Evolutionary conservation across 306 rosid genomes (phyloP).

Genomic region (Lathyrus aphaca): DNA sequence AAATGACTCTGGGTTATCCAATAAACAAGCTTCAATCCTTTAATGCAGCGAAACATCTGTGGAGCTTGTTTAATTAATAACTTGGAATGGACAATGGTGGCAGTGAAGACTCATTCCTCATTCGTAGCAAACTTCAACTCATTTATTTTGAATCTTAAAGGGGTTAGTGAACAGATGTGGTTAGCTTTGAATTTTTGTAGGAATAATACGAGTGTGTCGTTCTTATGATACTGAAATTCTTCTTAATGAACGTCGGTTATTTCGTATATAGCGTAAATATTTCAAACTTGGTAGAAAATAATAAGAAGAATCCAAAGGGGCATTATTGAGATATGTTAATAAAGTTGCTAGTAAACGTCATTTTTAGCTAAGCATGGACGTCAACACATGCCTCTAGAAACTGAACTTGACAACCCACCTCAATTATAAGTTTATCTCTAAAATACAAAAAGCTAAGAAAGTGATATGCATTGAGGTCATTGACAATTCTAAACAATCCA

Average conservation of each 20-base stretch:
- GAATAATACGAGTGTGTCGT: no score
- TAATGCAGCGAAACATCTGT: no score
- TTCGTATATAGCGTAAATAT: not conserved
- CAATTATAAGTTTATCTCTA: conserved; percentile 1
- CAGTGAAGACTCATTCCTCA: no score
- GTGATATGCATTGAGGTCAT: conserved; percentile 11
- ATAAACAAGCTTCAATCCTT: no score
- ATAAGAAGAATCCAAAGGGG: not conserved
- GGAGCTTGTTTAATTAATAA: no score
- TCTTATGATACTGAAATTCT: not conserved
- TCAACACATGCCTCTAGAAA: conserved; percentile 22
- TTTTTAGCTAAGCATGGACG: conserved; percentile 27
- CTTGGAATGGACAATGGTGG: no score
- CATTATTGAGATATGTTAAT: not conserved
- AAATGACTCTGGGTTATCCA: no score
- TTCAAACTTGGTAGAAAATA: not conserved
- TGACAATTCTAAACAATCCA: conserved; percentile 22
- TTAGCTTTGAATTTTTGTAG: no score
- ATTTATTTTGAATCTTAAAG: no score
- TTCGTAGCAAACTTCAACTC: no score
- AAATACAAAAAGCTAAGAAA: not conserved
- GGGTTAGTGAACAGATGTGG: no score
- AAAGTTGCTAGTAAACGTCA: conserved; percentile 19
- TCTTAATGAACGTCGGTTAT: conserved; percentile 1
- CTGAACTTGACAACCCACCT: not conserved